phyloP scores from a whole-genome alignment of 2,329 filamentous ascomycete species.

The Albifimbria verrucaria region DNA sequence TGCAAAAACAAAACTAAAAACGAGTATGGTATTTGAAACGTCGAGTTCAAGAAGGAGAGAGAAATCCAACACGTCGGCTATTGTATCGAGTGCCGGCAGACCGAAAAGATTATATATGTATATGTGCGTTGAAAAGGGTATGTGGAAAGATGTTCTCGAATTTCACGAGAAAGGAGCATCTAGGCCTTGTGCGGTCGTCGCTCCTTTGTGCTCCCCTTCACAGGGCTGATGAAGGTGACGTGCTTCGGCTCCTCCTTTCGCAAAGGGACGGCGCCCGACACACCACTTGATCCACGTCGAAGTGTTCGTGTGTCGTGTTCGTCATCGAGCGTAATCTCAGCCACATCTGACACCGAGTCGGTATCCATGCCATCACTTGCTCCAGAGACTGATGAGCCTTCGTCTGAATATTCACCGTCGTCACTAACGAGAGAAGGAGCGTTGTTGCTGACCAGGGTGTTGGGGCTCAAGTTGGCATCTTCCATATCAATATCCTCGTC shows the following conservation, averaged over 20 bases:
- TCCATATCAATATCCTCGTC: slow-evolving; percentile 51
- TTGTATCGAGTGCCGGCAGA: slow-evolving; percentile 6
- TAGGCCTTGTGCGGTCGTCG: slow-evolving; percentile 26
- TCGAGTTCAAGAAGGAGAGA: slow-evolving; percentile 5
- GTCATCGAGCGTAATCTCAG: slow-evolving; percentile 60
- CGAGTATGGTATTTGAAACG: slow-evolving; percentile 7
- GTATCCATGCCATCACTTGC: slow-evolving; percentile 54
- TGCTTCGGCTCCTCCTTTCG: slow-evolving; percentile 54
- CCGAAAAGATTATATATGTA: slow-evolving; percentile 2
- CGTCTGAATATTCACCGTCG: slow-evolving; percentile 73
- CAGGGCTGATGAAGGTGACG: slow-evolving; percentile 52
- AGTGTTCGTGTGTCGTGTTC: slow-evolving; percentile 47
- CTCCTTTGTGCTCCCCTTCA: slow-evolving; percentile 38
- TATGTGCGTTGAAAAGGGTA: slow-evolving; percentile 3
- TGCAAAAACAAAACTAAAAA: slow-evolving; percentile 10
- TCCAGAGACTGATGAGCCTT: slow-evolving; percentile 58
- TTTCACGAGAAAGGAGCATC: neutral
- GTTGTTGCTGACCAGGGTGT: slow-evolving; percentile 69
- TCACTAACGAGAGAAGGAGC: slow-evolving; percentile 78
- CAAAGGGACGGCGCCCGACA: slow-evolving; percentile 43
- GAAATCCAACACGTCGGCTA: slow-evolving; percentile 5
- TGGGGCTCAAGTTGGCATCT: slow-evolving; percentile 64
- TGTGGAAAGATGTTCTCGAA: neutral
- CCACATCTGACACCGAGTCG: slow-evolving; percentile 58
- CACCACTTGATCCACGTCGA: slow-evolving; percentile 39